Conservation (phyloP, 1,284 basidiomycete species). For the Puccinia novopanici region DNA sequence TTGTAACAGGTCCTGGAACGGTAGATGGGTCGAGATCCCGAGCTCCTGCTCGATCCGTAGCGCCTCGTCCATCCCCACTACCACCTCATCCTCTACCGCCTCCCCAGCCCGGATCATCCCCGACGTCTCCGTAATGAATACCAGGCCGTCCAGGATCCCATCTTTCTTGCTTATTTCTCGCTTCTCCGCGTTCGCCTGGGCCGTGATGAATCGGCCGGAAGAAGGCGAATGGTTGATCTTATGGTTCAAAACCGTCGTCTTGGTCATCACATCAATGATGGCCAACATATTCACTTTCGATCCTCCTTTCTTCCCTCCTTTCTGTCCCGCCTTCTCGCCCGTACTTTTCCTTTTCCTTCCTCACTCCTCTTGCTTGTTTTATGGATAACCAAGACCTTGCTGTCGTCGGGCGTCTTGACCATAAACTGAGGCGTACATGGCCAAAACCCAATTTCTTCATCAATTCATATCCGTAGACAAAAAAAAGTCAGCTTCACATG, state of each 20-base stretch:
- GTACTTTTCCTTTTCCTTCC: not conserved
- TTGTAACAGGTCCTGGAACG: slow-evolving; percentile 41
- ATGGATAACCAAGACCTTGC: slow-evolving; percentile 5
- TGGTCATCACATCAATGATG: slow-evolving; percentile 20
- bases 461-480: not conserved
- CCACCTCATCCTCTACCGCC: not conserved
- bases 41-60: slow-evolving; percentile 22
- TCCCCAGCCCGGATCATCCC: slow-evolving; percentile 35
- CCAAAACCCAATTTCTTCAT: slow-evolving; percentile 39
- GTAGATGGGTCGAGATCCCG: slow-evolving; percentile 19
- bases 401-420: slow-evolving; percentile 24
- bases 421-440: slow-evolving; percentile 17
- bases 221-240: not conserved
- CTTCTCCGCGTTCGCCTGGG: not conserved
- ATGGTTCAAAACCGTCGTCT: slow-evolving; percentile 16
- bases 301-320: not conserved
- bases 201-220: not conserved
- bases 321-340: not conserved
- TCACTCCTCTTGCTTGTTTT: not conserved
- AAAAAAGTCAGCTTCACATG: not conserved
- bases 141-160: slow-evolving; percentile 40
- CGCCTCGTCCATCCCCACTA: not conserved
- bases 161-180: slow-evolving; percentile 1
- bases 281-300: slow-evolving; percentile 9
- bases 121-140: slow-evolving; percentile 10